Evolutionary conservation across 257 asterid species (phyloP), one percentile per base, ranked within the genome.

Genomic region (Jacaranda copaia): DNA sequence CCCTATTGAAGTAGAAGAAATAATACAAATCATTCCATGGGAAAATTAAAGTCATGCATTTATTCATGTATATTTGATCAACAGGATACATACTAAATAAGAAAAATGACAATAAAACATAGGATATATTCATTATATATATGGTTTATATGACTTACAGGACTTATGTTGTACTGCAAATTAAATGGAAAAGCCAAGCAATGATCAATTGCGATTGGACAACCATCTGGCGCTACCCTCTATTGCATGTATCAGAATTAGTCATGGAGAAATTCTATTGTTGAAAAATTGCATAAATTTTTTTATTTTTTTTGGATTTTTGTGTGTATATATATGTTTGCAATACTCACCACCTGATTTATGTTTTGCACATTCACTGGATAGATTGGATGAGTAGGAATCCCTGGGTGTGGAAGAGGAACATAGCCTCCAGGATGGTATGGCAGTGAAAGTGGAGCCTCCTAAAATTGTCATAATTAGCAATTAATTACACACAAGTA

Each of bases 111-210:
- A 25, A 25, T 25, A 25, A 25, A 38, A 48, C 1, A n/a, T 9
- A 1, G 6, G 2, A 53, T 25, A 38, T 13, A 36, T 9, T 11
- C 25, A 16, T 32, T 35, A 56, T 39, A 6, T 51, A 25, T 51
- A 36, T 32, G 43, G 9, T 18, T 66, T 59, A 19, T 13, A 56
- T 40, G 35, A 77, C 79, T 81, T 78, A 83, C 84, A 5, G 19
- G 69, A 46, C 63, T 78, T 62, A 19, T 20, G 74, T 60, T 56
- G 20, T 55, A 12, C 2, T 12, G 55, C 68, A 19, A 51, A 72
- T 57, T 48, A 75, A 72, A 78, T 32, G 77, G 79, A 83, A 55
- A 60, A 2, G 45, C 77, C 35, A 51, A 20, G 46, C 14, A 72
- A 19, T 8, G 70, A 42, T 81, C 69, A 73, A 11, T 51, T 59